Evolutionary conservation across 805 yeast species (phyloP).

Genomic region (Wickerhamiella dianesei): DNA sequence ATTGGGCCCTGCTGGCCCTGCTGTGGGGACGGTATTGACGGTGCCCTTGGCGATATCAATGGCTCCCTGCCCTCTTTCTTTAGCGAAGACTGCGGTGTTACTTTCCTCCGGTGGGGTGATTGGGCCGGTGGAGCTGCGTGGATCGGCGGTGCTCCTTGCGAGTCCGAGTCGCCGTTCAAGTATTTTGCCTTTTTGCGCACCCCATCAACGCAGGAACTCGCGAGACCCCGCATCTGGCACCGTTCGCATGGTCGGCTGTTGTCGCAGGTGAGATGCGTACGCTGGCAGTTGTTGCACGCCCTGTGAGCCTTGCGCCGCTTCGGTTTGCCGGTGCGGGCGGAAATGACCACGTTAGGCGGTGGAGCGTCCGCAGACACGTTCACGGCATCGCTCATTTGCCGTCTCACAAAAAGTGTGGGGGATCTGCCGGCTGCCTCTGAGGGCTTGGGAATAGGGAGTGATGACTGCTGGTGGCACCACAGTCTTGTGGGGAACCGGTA

Average conservation of each 20-base stretch:
- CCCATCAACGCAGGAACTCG: slow-evolving; percentile 69
- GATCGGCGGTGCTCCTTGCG: too few relatives aligned
- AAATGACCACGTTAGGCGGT: slow-evolving; percentile 5
- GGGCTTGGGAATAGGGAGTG: neutral
- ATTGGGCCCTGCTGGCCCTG: too few relatives aligned
- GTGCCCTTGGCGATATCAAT: too few relatives aligned
- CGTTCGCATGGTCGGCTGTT: slow-evolving; percentile 68
- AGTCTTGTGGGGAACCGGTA: too few relatives aligned
- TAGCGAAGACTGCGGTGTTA: too few relatives aligned
- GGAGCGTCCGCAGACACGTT: neutral
- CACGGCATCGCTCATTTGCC: neutral
- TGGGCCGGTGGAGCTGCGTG: too few relatives aligned
- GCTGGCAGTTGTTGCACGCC: slow-evolving; percentile 85
- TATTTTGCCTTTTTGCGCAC: slow-evolving; percentile 81
- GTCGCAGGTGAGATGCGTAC: slow-evolving; percentile 88
- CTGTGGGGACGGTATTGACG: neutral
- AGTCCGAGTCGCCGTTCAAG: slow-evolving; percentile 36
- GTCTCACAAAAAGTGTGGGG: neutral
- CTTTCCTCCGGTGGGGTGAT: too few relatives aligned
- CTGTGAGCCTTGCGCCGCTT: slow-evolving; percentile 57
- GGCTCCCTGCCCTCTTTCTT: too few relatives aligned
- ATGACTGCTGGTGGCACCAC: too few relatives aligned
- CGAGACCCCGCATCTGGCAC: slow-evolving; percentile 58
- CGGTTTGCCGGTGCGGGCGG: slow-evolving; percentile 27
- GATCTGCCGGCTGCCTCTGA: neutral